A percentile compares a stretch with the other conserved stretches of the same genome.
phyloP scores from a whole-genome alignment of 306 rosid genomes.

The Cicer judaicum region DNA sequence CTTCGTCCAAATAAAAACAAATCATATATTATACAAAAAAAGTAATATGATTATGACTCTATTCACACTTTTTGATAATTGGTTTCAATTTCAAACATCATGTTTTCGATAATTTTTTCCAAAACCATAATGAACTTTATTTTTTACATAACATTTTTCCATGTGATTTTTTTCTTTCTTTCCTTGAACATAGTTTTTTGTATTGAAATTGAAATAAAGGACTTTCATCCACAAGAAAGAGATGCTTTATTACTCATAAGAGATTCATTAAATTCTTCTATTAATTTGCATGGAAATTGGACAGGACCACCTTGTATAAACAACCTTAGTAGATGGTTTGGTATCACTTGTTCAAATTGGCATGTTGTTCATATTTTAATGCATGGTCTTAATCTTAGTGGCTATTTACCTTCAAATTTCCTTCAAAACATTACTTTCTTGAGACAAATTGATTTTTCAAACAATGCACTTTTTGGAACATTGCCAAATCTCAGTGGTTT shows the following conservation, averaged over 20 bases:
- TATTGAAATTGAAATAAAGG: conserved; percentile 21
- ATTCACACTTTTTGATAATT: conserved; percentile 1
- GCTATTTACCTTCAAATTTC: conserved; percentile 55
- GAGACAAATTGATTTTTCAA: conserved; percentile 54
- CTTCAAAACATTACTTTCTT: conserved; percentile 60
- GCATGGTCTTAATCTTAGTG: conserved; percentile 60
- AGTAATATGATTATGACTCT: conserved; percentile 23
- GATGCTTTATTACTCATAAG: conserved; percentile 58
- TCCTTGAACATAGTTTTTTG: conserved; percentile 41
- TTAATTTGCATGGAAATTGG: conserved; percentile 67
- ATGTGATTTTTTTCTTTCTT: conserved; percentile 30
- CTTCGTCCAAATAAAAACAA: conserved; percentile 46
- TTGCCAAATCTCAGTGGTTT: conserved; percentile 60
- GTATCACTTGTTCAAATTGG: conserved; percentile 62
- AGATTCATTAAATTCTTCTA: conserved; percentile 58
- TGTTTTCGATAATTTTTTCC: conserved; percentile 34
- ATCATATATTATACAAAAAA: conserved; percentile 19
- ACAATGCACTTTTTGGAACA: conserved; percentile 61
- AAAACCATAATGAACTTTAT: conserved; percentile 44
- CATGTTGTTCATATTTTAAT: conserved; percentile 63
- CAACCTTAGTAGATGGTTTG: conserved; percentile 62
- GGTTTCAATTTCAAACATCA: conserved; percentile 41
- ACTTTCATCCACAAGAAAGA: conserved; percentile 63
- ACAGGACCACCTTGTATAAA: conserved; percentile 73
- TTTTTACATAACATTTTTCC: conserved; percentile 13